Base-by-base conservation (phyloP, 371 early-diverging fungal species). In the Fennellomyces sp. region DNA sequence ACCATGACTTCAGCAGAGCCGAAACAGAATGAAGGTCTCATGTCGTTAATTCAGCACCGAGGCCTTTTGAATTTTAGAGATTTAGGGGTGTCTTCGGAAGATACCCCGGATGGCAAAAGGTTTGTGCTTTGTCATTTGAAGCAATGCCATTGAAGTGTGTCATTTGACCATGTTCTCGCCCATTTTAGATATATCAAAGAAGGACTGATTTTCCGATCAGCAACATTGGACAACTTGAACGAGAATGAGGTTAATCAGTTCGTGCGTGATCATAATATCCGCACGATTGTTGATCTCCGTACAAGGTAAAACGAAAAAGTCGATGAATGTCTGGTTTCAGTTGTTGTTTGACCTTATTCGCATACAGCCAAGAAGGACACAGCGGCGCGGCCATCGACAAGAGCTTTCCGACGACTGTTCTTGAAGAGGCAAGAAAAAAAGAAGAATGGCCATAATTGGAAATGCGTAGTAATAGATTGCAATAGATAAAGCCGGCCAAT, bases 271-370 rank as follows among this genome's bases (percentile, higher is more conserved):
- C 64, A 73, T 41, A 35, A 60, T 13, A 69, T 64, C 2, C 58
- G 51, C 2, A 73, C 73, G 5, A 69, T 73, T 27, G 50, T 73
- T 15, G 73, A 73, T 55, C 41, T 73, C 17, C 63, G 73, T 41
- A 66, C 69, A 15, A 56, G 69, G 73, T 73, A 64, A 61, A 15
- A 23, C 10, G 19, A 19, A 17, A 21, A 12, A 6, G 29, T 12
- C 2, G 0, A 23, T 26, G 15, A 27, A 7, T 27, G 11, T 6
- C 28, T 27, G 12, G 3, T 35, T 30, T 30, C 21, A 27, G 3
- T 23, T 21, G 7, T 49, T 49, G 21, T 21, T 17, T 56, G 30
- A 33, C 13, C 19, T 52, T 60, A 10, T 38, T 39, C 15, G 26
- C n/a, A 33, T 42, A 6, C 28, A 45, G 58, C 33, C 49, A 48